Evolutionary conservation across 352 stramenopile genomes (phyloP).

Genomic region (Elongisporangium prolatum): DNA sequence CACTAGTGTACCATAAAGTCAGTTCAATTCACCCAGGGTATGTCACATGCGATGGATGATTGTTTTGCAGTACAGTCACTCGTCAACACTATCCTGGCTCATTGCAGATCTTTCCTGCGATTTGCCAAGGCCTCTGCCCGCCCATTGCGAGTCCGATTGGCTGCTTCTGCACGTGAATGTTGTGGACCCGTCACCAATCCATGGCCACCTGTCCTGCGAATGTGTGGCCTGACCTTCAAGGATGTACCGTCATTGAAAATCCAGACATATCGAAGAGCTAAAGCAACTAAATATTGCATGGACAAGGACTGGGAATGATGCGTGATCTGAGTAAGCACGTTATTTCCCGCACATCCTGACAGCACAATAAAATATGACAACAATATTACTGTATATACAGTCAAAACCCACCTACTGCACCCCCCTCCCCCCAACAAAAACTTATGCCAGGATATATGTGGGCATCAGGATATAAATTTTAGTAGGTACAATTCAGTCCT

Average conservation of each 20-base stretch:
- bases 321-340: background rate
- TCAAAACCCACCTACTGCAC: too few species aligned
- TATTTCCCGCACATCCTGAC: background rate
- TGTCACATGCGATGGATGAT: background rate
- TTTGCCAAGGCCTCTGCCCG: background rate
- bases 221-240: background rate
- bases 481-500: too few species aligned
- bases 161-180: background rate
- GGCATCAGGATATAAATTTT: too few species aligned
- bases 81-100: background rate
- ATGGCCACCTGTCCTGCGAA: too few species aligned
- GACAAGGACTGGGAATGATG: background rate
- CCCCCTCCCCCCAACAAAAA: too few species aligned
- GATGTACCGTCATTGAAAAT: background rate
- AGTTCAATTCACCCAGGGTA: background rate
- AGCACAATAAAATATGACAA: background rate
- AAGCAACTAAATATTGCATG: background rate
- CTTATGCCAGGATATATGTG: too few species aligned
- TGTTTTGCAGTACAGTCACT: background rate
- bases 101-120: background rate
- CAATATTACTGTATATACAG: too few species aligned
- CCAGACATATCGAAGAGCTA: background rate
- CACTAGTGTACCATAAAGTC: background rate
- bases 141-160: background rate
- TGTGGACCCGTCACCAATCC: too few species aligned